phyloP scores from a whole-genome alignment of 139 green algal species.

The Chlorella sp. region DNA sequence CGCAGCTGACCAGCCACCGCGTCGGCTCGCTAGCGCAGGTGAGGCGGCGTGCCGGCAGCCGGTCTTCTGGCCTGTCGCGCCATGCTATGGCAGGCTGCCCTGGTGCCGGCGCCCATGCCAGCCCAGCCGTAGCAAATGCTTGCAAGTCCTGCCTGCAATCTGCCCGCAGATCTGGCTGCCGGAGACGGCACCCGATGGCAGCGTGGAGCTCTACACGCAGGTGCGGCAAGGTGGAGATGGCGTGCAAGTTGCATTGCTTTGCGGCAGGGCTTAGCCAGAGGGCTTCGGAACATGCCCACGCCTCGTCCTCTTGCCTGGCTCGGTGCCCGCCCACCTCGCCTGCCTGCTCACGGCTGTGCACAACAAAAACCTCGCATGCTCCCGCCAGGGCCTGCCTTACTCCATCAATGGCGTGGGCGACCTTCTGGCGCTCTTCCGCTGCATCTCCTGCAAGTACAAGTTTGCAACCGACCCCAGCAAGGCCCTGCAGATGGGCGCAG shows the following conservation, averaged over 20 bases:
- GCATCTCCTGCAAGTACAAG: constrained; percentile 85
- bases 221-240: no score
- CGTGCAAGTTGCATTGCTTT: neutral
- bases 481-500: constrained; percentile 73
- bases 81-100: no score
- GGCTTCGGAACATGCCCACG: no score
- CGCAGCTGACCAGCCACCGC: neutral
- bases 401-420: constrained; percentile 76
- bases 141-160: neutral
- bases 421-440: constrained; percentile 86
- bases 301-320: no score
- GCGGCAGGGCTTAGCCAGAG: no score
- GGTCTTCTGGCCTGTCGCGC: no score
- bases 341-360: neutral
- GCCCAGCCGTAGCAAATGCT: no score
- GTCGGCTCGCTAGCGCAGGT: neutral
- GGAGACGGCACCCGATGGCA: constrained; percentile 32
- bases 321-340: neutral
- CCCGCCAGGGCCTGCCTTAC: constrained; percentile 82
- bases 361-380: no score
- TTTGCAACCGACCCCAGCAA: constrained; percentile 76
- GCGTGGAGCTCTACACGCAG: constrained; percentile 45
- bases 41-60: no score
- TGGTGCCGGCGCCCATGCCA: no score
- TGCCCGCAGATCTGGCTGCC: constrained; percentile 52